Evolutionary conservation across 768 basidiomycete genomes (phyloP), one percentile per base, ranked within the genome.

Genomic region (Candolleomyces eurysporus): DNA sequence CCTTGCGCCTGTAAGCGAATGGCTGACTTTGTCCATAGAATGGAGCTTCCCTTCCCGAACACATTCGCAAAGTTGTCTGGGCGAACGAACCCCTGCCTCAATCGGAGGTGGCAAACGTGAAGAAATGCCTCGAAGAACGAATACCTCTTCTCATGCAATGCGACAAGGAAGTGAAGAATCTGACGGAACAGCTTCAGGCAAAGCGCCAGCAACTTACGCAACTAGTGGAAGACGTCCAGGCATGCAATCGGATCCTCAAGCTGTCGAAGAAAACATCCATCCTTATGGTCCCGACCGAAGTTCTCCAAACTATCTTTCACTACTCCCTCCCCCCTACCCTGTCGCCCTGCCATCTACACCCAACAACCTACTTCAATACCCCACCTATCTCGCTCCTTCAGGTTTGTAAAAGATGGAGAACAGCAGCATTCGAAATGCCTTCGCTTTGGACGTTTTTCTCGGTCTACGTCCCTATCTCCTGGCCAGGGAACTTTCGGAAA

Each of bases 381-480:
- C 19, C 59, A 5, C 59, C 59, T 5, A 8, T 52, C 40, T 11
- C 50, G 4, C 36, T 60, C 8, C 17, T 30, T 13, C 59, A 53
- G 26, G 59, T 60, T 17, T 60, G 49, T 40, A 40, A 50, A 10
- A 26, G n/a, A 21, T 60, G 59, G 59, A 60, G 59, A 30, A 6
- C 22, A 4, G 16, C 53, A 9, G 59, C 59, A 5, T 30, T 42
- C 14, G 19, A 40, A 5, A 51, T 42, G 19, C 59, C 49, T 16
- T 30, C 31, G 10, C 59, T 60, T 5, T 60, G 59, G 59, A 43
- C 59, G 13, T 42, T 40, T 4, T 60, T 60, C 49, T 52, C 50
- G n/a, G n/a, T n/a, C n/a, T n/a, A n/a, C 26, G 11, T 60, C 49
- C 50, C 49, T 3, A 43, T 39, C 19, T 53, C 53, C 22, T 16